These are phyloP conservation scores for Articulospora tetracladia DNA, from an alignment of 495 filamentous ascomycete genomes.

Conservation along the genomic window DNA sequence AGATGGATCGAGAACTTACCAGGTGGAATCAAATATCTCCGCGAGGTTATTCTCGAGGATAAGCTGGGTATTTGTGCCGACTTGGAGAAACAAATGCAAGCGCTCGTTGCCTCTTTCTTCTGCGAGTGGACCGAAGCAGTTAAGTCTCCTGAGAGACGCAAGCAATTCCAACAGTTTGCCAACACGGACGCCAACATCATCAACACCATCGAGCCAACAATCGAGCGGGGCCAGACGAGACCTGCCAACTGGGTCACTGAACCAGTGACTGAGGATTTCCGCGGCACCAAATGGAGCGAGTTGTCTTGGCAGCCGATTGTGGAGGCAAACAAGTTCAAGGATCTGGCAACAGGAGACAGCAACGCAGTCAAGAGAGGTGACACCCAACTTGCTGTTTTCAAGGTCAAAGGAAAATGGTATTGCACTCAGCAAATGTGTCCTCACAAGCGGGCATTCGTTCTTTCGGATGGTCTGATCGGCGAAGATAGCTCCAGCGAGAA, in stretches of 20 bases:
- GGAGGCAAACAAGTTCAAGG: slow-evolving; percentile 65
- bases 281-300: slow-evolving; percentile 62
- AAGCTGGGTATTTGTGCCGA: slow-evolving; percentile 83
- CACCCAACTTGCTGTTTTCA: slow-evolving; percentile 88
- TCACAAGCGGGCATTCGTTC: slow-evolving; percentile 86
- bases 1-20: slow-evolving; percentile 89
- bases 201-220: slow-evolving; percentile 65
- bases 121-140: slow-evolving; percentile 94
- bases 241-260: slow-evolving; percentile 81
- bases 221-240: slow-evolving; percentile 70
- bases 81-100: slow-evolving; percentile 86
- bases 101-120: slow-evolving; percentile 84
- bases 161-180: slow-evolving; percentile 80
- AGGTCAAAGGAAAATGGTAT: slow-evolving; percentile 76
- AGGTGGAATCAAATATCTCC: slow-evolving; percentile 81
- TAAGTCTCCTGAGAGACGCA: slow-evolving; percentile 60
- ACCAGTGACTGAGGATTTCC: slow-evolving; percentile 60
- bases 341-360: slow-evolving; percentile 60
- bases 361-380: slow-evolving; percentile 79
- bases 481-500: slow-evolving; percentile 61
- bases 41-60: slow-evolving; percentile 82
- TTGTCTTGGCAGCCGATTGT: slow-evolving; percentile 84
- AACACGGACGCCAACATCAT: slow-evolving; percentile 72
- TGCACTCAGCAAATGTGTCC: slow-evolving; percentile 97
- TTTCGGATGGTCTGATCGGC: slow-evolving; percentile 85